Evolutionary conservation across 441 rosid species (phyloP).

Genomic region (Eruca vesicaria): DNA sequence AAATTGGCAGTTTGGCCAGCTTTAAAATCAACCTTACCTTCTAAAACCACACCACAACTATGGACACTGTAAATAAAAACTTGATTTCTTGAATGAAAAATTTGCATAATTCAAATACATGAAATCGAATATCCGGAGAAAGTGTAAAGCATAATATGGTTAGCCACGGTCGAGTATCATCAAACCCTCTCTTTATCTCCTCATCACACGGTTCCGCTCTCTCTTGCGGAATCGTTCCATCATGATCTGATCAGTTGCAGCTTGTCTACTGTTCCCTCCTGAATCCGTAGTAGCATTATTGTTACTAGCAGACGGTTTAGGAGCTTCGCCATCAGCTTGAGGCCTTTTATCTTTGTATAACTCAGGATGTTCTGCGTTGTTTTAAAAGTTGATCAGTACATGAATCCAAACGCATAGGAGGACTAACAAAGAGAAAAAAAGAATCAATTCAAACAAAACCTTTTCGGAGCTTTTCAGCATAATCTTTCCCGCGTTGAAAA

Average conservation of each 20-base stretch:
- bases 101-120: constrained; percentile 8
- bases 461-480: constrained; percentile 92
- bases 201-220: constrained; percentile 59
- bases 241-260: constrained; percentile 93
- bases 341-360: background rate
- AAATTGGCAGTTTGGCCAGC: constrained; percentile 67
- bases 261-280: constrained; percentile 74
- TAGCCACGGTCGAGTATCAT: background rate
- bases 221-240: constrained; percentile 88
- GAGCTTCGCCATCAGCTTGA: background rate
- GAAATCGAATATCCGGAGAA: background rate
- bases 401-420: background rate
- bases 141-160: background rate
- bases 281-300: constrained; percentile 25
- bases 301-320: background rate
- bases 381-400: background rate
- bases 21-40: constrained; percentile 37
- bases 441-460: constrained; percentile 38
- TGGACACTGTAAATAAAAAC: background rate
- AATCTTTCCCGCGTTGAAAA: constrained; percentile 90
- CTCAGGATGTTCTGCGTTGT: background rate
- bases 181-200: constrained; percentile 45
- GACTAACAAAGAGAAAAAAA: background rate
- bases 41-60: background rate
- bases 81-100: constrained; percentile 10